Conservation (phyloP, 495 filamentous ascomycete genomes). For the Penicillium samsonianum region DNA sequence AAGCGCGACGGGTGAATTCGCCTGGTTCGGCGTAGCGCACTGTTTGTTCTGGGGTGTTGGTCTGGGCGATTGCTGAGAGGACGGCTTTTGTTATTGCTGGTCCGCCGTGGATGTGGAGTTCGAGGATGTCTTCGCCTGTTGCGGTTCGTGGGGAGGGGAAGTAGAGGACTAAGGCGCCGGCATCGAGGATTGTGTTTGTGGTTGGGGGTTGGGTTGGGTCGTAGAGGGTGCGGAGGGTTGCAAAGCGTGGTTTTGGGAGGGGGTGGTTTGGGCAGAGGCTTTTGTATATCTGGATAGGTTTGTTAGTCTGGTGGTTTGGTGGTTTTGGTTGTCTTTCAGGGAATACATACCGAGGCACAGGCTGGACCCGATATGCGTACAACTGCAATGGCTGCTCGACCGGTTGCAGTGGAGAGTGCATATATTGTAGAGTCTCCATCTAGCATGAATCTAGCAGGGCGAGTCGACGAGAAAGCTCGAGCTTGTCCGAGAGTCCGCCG, state of each 20-base stretch:
- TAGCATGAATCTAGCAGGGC: conserved; percentile 21
- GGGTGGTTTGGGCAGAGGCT: conserved; percentile 66
- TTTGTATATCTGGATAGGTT: conserved; percentile 64
- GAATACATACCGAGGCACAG: conserved; percentile 61
- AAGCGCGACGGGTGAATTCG: conserved; percentile 93
- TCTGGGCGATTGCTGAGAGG: conserved; percentile 69
- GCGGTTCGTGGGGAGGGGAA: conserved; percentile 82
- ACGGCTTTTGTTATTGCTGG: conserved; percentile 84
- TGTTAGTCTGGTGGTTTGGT: conserved; percentile 9
- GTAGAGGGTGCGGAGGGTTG: conserved; percentile 74
- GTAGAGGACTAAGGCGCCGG: conserved; percentile 80
- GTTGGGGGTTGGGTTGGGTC: conserved; percentile 53
- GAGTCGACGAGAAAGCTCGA: conserved; percentile 32
- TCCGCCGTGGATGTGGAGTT: conserved; percentile 93
- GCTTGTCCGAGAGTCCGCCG: conserved; percentile 1
- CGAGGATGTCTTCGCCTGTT: conserved; percentile 90
- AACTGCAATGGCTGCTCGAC: conserved; percentile 87
- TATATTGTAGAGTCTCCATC: conserved; percentile 71
- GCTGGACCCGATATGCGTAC: conserved; percentile 83
- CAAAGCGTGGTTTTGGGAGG: conserved; percentile 71
- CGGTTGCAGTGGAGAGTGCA: conserved; percentile 84
- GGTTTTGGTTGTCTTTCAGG: conserved; percentile 14
- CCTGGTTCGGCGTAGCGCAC: conserved; percentile 93
- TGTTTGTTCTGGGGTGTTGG: conserved; percentile 20
- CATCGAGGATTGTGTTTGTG: conserved; percentile 65